Evolutionary conservation across 805 yeast genomes (phyloP).

Genomic region (Schwanniomyces sp.): DNA sequence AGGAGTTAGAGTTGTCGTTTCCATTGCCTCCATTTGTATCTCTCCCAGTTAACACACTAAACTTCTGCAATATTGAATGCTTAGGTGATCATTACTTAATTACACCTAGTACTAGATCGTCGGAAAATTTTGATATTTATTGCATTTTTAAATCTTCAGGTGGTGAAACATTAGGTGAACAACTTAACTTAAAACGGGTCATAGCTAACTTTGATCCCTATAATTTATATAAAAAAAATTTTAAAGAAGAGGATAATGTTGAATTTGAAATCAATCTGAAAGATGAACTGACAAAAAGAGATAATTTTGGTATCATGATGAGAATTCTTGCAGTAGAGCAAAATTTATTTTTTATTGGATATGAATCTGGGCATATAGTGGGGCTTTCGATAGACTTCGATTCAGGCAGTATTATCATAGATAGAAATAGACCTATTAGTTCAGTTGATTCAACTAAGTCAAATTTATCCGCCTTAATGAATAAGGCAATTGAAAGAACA

Average conservation of each 20-base stretch:
- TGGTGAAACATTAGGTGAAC: conserved; percentile 4
- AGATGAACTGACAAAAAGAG: conserved; percentile 19
- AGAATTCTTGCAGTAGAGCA: conserved; percentile 40
- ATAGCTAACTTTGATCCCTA: conserved; percentile 31
- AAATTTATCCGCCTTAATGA: neutral
- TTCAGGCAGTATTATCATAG: neutral
- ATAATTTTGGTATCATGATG: conserved; percentile 68
- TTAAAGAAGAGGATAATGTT: conserved; percentile 9
- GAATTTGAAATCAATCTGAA: conserved; percentile 4
- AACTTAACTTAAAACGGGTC: conserved; percentile 26
- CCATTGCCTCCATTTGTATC: conserved; percentile 34
- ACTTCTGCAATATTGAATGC: conserved; percentile 65
- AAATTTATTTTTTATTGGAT: conserved; percentile 51
- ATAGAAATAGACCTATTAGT: neutral
- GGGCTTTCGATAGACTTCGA: conserved; percentile 21
- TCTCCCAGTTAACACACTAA: conserved; percentile 71
- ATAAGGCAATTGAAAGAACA: conserved; percentile 2
- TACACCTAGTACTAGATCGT: conserved; percentile 64
- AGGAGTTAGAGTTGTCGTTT: conserved; percentile 7
- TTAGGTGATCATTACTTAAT: conserved; percentile 28
- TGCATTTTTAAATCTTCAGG: conserved; percentile 19
- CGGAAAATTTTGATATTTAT: conserved; percentile 67
- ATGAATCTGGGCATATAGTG: conserved; percentile 65
- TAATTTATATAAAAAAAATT: conserved; percentile 10
- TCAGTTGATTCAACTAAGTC: neutral